A percentile compares a stretch with the other conserved stretches of the same genome.
Conservation (phyloP, 2,329 filamentous ascomycete genomes). For the Paraconiothyrium brasiliense region DNA sequence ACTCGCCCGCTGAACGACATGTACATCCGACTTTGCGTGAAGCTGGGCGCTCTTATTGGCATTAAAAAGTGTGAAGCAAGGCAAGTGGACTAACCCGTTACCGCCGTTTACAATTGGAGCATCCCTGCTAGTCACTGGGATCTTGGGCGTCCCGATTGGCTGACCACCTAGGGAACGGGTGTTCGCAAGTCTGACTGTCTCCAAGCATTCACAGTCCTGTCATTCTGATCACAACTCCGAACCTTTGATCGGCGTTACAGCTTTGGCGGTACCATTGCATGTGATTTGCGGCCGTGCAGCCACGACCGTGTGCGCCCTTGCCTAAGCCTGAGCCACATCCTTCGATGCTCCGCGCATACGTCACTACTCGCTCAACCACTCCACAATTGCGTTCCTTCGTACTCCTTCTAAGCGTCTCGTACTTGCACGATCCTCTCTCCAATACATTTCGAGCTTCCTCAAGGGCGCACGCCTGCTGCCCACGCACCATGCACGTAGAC, state of each 20-base stretch:
- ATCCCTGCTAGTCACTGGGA: slow-evolving; percentile 5
- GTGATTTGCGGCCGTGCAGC: neutral
- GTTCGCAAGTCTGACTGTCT: neutral
- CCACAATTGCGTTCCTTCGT: neutral
- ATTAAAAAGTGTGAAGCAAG: no score
- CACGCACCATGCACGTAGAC: slow-evolving; percentile 28
- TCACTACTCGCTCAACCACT: neutral
- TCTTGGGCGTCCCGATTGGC: slow-evolving; percentile 1
- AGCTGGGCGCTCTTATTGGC: no score
- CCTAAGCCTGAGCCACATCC: neutral
- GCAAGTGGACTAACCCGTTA: neutral
- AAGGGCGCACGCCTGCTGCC: neutral
- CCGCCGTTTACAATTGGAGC: neutral
- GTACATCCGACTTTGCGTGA: no score
- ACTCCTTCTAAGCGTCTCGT: neutral
- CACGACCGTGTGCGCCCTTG: slow-evolving; percentile 6
- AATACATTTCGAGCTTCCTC: neutral
- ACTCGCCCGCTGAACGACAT: no score
- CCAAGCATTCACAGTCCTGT: neutral
- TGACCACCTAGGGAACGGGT: neutral
- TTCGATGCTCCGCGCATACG: slow-evolving; percentile 3
- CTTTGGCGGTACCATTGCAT: neutral
- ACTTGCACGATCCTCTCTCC: neutral
- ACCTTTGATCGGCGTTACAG: neutral
- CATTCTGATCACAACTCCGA: no score